Percentiles rank a stretch among this genome's conserved stretches.
Evolutionary conservation across 2,329 filamentous ascomycete species (phyloP).

Genomic region (Paecilomyces sp.): DNA sequence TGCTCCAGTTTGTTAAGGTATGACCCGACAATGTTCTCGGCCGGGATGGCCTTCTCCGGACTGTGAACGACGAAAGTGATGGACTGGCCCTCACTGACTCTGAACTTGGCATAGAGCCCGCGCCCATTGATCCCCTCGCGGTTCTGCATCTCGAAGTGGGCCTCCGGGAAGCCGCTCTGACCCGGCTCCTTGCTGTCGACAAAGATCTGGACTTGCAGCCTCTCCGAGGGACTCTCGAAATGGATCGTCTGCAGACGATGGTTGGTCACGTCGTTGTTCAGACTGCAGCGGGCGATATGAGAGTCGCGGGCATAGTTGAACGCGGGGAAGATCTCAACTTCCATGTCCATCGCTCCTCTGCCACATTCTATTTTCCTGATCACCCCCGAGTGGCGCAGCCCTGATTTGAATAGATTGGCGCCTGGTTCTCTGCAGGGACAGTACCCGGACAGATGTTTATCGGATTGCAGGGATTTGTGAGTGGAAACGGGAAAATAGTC

Average conservation of each 20-base stretch:
- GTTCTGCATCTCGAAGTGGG: conserved; percentile 50
- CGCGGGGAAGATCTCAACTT: conserved; percentile 65
- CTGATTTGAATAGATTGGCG: conserved; percentile 44
- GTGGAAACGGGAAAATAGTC: conserved; percentile 71
- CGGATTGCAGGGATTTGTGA: conserved; percentile 40
- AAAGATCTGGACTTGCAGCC: conserved; percentile 61
- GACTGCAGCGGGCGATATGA: conserved; percentile 39
- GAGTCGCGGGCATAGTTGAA: conserved; percentile 62
- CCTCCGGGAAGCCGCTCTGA: conserved; percentile 38
- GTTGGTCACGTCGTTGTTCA: conserved; percentile 28
- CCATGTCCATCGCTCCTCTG: conserved; percentile 57
- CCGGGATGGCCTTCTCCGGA: conserved; percentile 52
- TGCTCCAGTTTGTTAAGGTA: conserved; percentile 58
- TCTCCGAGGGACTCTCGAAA: conserved; percentile 53
- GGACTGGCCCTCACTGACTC: conserved; percentile 58
- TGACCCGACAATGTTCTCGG: conserved; percentile 50
- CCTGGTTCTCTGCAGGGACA: conserved; percentile 28
- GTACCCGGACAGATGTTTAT: conserved; percentile 23
- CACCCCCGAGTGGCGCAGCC: conserved; percentile 41
- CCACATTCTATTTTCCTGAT: conserved; percentile 67
- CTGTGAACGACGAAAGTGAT: conserved; percentile 64
- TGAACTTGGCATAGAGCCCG: conserved; percentile 55
- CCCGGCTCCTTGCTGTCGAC: conserved; percentile 53
- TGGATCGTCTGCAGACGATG: conserved; percentile 53
- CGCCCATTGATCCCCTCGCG: conserved; percentile 51